Percentiles rank a stretch among this genome's conserved stretches.
These are phyloP conservation scores for Cystofilobasidium ferigula DNA, from an alignment of 768 basidiomycete species.

Conservation along the genomic window DNA sequence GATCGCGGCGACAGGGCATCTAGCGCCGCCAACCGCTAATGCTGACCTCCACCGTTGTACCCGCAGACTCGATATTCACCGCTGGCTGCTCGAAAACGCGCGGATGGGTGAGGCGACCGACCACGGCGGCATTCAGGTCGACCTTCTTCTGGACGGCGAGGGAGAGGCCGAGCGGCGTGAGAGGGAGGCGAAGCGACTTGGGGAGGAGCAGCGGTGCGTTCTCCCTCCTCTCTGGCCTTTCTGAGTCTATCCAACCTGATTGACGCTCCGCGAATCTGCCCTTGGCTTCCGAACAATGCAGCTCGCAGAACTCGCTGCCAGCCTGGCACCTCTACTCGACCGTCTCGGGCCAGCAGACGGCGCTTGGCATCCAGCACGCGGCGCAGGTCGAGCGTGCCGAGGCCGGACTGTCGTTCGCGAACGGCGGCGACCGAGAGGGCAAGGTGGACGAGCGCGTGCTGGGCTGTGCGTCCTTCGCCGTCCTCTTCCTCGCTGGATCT, in stretches of 20 bases:
- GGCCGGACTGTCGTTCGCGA: not conserved
- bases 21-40: not conserved
- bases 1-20: no score
- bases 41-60: no score
- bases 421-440: slow-evolving; percentile 1
- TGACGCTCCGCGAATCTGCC: not conserved
- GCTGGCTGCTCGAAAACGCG: slow-evolving; percentile 51
- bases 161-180: slow-evolving; percentile 69
- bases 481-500: not conserved
- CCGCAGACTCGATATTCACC: slow-evolving; percentile 65
- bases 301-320: slow-evolving; percentile 78
- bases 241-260: no score
- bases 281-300: slow-evolving; percentile 16
- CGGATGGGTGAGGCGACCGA: slow-evolving; percentile 43
- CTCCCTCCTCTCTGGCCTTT: no score
- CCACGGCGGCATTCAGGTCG: slow-evolving; percentile 51
- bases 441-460: slow-evolving; percentile 10
- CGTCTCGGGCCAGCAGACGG: slow-evolving; percentile 81
- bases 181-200: slow-evolving; percentile 63
- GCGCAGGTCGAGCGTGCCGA: slow-evolving; percentile 2
- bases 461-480: not conserved
- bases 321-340: slow-evolving; percentile 95
- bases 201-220: slow-evolving; percentile 58
- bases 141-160: slow-evolving; percentile 64
- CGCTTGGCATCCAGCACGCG: slow-evolving; percentile 47